Conservation (phyloP, 306 rosid genomes). For the Echinosophora koreensis region DNA sequence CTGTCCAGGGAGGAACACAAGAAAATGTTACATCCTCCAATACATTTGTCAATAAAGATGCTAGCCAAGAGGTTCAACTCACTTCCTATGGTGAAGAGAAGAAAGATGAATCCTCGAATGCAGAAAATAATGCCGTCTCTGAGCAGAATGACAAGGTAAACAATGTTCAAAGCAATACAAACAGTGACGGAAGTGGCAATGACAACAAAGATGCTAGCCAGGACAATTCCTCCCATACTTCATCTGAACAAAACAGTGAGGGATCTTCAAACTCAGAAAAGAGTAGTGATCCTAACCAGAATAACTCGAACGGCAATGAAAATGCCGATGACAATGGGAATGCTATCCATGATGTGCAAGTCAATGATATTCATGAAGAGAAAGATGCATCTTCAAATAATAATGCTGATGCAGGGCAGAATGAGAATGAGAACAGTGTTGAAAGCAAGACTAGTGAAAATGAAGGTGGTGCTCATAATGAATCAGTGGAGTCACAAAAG, state of each 20-base stretch:
- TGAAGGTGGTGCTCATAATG: conserved; percentile 52
- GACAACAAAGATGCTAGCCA: conserved; percentile 49
- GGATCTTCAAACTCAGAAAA: conserved; percentile 56
- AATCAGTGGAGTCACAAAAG: conserved; percentile 50
- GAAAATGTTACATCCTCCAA: conserved; percentile 52
- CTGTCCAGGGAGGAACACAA: conserved; percentile 50
- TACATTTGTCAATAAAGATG: conserved; percentile 51
- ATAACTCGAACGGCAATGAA: conserved; percentile 45
- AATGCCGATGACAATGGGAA: conserved; percentile 44
- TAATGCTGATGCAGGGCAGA: conserved; percentile 44
- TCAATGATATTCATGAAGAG: conserved; percentile 29
- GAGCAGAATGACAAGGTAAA: conserved; percentile 51
- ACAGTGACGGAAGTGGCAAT: conserved; percentile 48
- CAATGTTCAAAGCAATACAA: conserved; percentile 53
- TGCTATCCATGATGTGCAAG: conserved; percentile 42
- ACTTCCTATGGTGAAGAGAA: conserved; percentile 64
- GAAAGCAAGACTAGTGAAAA: conserved; percentile 51
- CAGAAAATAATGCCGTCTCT: conserved; percentile 49
- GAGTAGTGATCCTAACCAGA: conserved; percentile 47
- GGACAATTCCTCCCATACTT: conserved; percentile 52
- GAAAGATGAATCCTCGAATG: conserved; percentile 56
- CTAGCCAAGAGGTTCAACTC: conserved; percentile 54
- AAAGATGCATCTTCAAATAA: conserved; percentile 43
- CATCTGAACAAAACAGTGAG: conserved; percentile 55
- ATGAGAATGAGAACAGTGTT: conserved; percentile 45